Conservation (phyloP, 441 rosid genomes). For the Aleurites moluccanus region DNA sequence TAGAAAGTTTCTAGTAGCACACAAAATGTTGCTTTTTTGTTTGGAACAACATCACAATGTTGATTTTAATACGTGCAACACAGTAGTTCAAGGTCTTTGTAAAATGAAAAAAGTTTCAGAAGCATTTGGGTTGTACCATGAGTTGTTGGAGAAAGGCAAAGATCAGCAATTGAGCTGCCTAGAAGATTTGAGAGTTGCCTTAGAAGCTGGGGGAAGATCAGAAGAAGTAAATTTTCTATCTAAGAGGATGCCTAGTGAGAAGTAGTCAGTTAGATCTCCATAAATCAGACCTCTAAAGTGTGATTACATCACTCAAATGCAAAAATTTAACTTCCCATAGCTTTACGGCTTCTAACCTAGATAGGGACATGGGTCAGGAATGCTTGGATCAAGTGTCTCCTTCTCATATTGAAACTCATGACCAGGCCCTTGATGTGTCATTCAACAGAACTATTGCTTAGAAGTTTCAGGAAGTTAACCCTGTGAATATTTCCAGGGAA, state of each 20-base stretch:
- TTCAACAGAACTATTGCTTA: conserved; percentile 2
- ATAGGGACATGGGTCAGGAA: neutral
- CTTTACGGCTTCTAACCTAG: neutral
- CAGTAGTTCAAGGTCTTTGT: conserved; percentile 64
- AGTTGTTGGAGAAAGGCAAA: conserved; percentile 61
- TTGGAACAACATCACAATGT: conserved; percentile 53
- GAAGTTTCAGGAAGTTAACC: neutral
- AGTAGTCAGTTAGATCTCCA: conserved; percentile 16
- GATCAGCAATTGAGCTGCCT: conserved; percentile 52
- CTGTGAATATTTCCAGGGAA: neutral
- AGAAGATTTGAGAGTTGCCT: conserved; percentile 48
- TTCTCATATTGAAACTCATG: neutral
- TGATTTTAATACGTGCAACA: conserved; percentile 39
- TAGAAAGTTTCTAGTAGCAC: conserved; percentile 51
- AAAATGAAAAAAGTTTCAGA: conserved; percentile 49
- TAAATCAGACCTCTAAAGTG: neutral
- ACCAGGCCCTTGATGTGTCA: neutral
- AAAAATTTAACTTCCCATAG: neutral
- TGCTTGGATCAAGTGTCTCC: neutral
- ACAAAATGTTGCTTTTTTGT: conserved; percentile 52
- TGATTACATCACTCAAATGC: neutral
- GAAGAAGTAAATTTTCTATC: conserved; percentile 60
- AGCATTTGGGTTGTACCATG: conserved; percentile 64
- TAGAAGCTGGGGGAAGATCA: conserved; percentile 49
- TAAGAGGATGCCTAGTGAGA: conserved; percentile 50